phyloP scores from a whole-genome alignment of 164 flowering plant genomes.

The Aristolochia fimbriata region DNA sequence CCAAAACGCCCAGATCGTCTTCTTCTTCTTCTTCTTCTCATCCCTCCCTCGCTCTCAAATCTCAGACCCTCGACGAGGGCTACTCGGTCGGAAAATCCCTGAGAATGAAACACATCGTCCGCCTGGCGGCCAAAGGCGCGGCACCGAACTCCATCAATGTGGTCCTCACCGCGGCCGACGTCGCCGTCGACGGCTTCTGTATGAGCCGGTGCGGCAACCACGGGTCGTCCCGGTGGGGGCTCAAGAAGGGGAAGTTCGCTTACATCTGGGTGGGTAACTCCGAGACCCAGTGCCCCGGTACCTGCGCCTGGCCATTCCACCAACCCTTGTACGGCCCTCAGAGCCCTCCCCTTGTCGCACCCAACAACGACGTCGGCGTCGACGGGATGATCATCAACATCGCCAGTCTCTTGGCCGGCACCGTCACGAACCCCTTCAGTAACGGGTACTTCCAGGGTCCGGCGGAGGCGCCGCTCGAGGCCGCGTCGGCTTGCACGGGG shows the following conservation, averaged over 20 bases:
- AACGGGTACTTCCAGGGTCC: slow-evolving; percentile 40
- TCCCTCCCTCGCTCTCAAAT: neutral
- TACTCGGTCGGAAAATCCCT: slow-evolving; percentile 31
- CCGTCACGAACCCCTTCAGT: slow-evolving; percentile 47
- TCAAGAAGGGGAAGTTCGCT: slow-evolving; percentile 7
- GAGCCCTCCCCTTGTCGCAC: slow-evolving; percentile 30
- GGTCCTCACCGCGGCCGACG: slow-evolving; percentile 33
- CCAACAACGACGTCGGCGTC: slow-evolving; percentile 42
- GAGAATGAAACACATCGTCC: slow-evolving; percentile 18
- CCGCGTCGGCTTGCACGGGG: slow-evolving; percentile 41
- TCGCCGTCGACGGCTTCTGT: slow-evolving; percentile 38
- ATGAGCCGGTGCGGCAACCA: slow-evolving; percentile 40
- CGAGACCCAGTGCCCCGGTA: slow-evolving; percentile 46
- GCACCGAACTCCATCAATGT: slow-evolving; percentile 12
- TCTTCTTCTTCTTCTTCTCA: neutral
- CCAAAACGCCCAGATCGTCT: slow-evolving; percentile 6
- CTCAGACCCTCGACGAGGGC: slow-evolving; percentile 21
- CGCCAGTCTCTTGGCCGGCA: slow-evolving; percentile 40
- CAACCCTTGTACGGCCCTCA: slow-evolving; percentile 50
- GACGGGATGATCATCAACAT: slow-evolving; percentile 50
- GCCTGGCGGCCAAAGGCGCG: slow-evolving; percentile 14
- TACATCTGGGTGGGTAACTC: slow-evolving; percentile 55
- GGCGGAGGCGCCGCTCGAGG: slow-evolving; percentile 32
- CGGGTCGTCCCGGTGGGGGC: slow-evolving; percentile 14
- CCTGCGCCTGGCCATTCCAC: slow-evolving; percentile 57